Base-by-base conservation (phyloP, 2,329 filamentous ascomycete genomes). In the Exophiala lecanii-corni region DNA sequence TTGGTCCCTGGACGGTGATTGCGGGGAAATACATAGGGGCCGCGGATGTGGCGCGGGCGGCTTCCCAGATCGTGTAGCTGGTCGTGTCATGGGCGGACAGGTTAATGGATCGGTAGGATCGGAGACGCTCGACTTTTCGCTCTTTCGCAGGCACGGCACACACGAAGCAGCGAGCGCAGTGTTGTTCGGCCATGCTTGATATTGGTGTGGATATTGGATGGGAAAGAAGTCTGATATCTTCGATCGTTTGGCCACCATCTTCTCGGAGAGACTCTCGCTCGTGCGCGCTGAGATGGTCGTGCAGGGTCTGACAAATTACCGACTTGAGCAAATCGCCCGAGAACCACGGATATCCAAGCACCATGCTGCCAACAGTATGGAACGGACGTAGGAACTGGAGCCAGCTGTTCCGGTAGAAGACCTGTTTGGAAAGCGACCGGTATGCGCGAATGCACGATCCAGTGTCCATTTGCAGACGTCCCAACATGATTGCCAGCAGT, bases 211-310 rank as follows among this genome's bases (percentile, higher is more conserved):
- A 57, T 55, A 18, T 12, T 13, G 12, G 36, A 73, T n/a, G n/a
- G n/a, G n/a, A n/a, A n/a, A n/a, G n/a, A n/a, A n/a, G n/a, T n/a
- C 85, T 75, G 66, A 92, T 88, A 87, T 94, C 64, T 94, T 94
- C 10, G 87, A 94, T 54, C 89, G n/a, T n/a, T n/a, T n/a, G n/a
- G n/a, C n/a, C n/a, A n/a, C n/a, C n/a, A n/a, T n/a, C n/a, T n/a
- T n/a, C n/a, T n/a, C n/a, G n/a, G n/a, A n/a, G n/a, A n/a, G n/a
- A n/a, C n/a, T n/a, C n/a, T n/a, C n/a, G 33, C n/a, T 36, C 16
- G 17, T 18, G 40, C 9, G 12, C 23, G 9, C 17, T 19, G 28
- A 36, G 31, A 13, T 30, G 19, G 4, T 37, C 9, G 18, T 36
- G 18, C 10, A 33, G 18, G 25, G 13, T 25, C 9, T 17, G 9